Conservation (phyloP, 2,329 filamentous ascomycete genomes). For the Camillea tinctor region DNA sequence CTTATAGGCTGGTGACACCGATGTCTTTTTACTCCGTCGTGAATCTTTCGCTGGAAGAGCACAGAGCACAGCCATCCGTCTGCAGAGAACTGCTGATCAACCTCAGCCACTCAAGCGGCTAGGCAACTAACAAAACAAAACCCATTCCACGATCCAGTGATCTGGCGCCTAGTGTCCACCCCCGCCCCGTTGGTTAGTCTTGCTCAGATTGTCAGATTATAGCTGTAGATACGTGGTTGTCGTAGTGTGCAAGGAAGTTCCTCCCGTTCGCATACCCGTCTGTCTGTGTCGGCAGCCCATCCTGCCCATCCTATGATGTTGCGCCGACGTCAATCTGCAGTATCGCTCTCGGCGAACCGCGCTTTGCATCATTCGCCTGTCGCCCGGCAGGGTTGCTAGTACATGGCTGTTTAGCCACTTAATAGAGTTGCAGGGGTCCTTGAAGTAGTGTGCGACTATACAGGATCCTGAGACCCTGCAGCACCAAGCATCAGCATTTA, state of each 20-base stretch:
- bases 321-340: constrained; percentile 31
- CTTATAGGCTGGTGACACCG: too few species aligned
- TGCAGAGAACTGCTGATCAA: background rate
- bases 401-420: background rate
- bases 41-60: too few species aligned
- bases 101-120: background rate
- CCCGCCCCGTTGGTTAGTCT: too few species aligned
- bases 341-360: constrained; percentile 8
- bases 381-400: constrained; percentile 12
- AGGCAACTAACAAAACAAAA: too few species aligned
- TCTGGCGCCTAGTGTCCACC: background rate
- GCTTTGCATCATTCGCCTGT: background rate
- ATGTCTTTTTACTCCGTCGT: too few species aligned
- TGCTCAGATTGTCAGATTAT: too few species aligned
- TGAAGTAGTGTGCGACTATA: background rate
- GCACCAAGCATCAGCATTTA: background rate
- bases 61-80: background rate
- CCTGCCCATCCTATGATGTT: constrained; percentile 23
- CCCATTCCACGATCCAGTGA: background rate
- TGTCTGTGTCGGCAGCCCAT: background rate
- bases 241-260: background rate
- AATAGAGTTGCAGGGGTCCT: background rate
- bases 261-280: background rate
- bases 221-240: background rate
- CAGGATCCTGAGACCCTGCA: constrained; percentile 18